Evolutionary conservation across 306 rosid species (phyloP).

Genomic region (Dryas alaskensis): DNA sequence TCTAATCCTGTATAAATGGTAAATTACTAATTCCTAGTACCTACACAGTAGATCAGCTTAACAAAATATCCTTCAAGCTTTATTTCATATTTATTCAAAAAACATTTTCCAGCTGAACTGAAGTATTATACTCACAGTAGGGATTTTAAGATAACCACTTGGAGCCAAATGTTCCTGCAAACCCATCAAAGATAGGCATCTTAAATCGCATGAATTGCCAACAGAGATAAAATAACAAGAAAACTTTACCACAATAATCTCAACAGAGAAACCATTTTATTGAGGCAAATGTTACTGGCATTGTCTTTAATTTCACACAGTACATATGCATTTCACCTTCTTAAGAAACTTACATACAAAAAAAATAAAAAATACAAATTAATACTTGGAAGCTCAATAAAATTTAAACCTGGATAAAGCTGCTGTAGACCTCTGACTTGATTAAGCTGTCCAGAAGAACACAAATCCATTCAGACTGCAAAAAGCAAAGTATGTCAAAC

Average conservation of each 20-base stretch:
- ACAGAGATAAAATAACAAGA: background rate
- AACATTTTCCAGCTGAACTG: background rate
- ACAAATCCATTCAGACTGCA: constrained; percentile 63
- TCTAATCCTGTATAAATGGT: too few relatives aligned
- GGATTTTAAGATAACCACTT: constrained; percentile 74
- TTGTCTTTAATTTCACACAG: background rate
- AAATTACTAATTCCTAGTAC: too few relatives aligned
- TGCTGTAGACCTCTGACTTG: constrained; percentile 56
- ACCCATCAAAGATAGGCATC: constrained; percentile 1
- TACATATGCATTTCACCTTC: background rate
- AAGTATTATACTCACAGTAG: constrained; percentile 56
- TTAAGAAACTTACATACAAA: constrained; percentile 10
- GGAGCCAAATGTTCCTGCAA: constrained; percentile 80
- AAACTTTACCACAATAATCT: background rate
- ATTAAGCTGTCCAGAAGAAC: constrained; percentile 44
- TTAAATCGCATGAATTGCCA: background rate
- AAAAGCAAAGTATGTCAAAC: constrained; percentile 23
- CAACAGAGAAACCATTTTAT: background rate
- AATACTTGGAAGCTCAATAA: background rate
- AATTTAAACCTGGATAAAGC: constrained; percentile 57
- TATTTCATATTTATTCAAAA: too few relatives aligned
- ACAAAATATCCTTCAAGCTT: background rate
- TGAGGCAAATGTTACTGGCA: background rate
- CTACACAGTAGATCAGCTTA: background rate
- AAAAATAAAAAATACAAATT: background rate